Conservation (phyloP, 768 basidiomycete species). For the Hericium rajendrae region DNA sequence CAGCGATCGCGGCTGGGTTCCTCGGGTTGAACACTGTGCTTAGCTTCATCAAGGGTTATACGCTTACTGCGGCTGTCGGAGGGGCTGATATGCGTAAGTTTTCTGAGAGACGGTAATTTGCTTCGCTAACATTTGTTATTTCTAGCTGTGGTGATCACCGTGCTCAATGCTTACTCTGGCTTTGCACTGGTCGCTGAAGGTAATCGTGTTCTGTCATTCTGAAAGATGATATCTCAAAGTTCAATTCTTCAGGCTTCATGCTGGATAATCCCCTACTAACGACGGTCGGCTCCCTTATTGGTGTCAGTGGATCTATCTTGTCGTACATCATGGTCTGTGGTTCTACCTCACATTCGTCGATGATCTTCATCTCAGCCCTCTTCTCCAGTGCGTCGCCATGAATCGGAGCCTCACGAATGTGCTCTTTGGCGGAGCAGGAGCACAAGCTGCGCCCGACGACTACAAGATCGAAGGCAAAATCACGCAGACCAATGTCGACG, state of each 20-base stretch:
- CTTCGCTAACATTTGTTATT: background rate
- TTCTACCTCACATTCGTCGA: background rate
- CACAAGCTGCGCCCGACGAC: constrained; percentile 37
- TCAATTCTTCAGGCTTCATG: constrained; percentile 58
- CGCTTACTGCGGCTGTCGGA: constrained; percentile 85
- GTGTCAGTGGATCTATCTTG: constrained; percentile 83
- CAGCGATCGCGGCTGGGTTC: constrained; percentile 69
- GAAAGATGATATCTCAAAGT: background rate
- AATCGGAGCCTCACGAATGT: constrained; percentile 81
- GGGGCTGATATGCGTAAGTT: constrained; percentile 87
- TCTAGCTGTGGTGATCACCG: constrained; percentile 81
- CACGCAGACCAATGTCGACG: constrained; percentile 70
- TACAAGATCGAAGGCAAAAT: constrained; percentile 80
- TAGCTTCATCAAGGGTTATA: constrained; percentile 80
- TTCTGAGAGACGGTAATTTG: background rate
- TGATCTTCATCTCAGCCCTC: background rate
- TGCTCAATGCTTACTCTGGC: constrained; percentile 84
- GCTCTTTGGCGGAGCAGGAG: constrained; percentile 76
- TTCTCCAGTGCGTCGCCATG: constrained; percentile 77
- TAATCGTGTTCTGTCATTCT: constrained; percentile 13
- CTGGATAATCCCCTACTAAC: constrained; percentile 77
- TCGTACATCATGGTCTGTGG: constrained; percentile 81
- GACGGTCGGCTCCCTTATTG: constrained; percentile 78
- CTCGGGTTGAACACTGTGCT: constrained; percentile 62
- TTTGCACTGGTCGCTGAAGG: constrained; percentile 88